Evolutionary conservation across 768 basidiomycete species (phyloP), one percentile per base, ranked within the genome.

Genomic region (Auriscalpium vulgare): DNA sequence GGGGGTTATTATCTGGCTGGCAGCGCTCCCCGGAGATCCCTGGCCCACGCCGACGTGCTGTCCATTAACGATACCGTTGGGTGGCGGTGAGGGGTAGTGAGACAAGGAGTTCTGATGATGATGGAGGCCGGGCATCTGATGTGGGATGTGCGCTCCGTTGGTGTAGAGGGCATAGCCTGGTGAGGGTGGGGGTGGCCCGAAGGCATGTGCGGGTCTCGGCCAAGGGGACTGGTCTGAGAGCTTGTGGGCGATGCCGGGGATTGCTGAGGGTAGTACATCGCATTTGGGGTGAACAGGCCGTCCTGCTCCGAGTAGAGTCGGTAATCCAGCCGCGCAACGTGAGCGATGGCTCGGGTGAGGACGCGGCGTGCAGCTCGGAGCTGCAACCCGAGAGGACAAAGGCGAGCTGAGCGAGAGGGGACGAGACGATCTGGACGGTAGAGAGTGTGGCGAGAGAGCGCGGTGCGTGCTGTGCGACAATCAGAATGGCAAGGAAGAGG

Each of bases 181-280:
- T 3, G 88, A 88, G 7, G 83, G 86, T 21, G 84, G 82, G 43
- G 79, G 74, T 10, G 67, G 78, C 40, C 65, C 80, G 68, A 76
- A 82, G 68, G 66, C 82, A 65, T 86, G 85, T 13, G 68, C 60
- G 35, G 80, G 70, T 34, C 85, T 78, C 44, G 77, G 73, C 88
- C 88, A 91, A 50, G 84, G 79, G 21, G 79, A 78, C 73, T 85
- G 86, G 73, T 89, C 87, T 62, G 85, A 74, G 62, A 88, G 78
- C 68, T 89, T 89, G 76, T 87, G 87, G 61, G 78, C 74, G 67
- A 90, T 83, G 67, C 82, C 67, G 88, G 88, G 62, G 88, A 89
- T 71, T 88, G 87, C 68, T 88, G 87, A 66, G 87, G 78, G 72
- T 87, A 91, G 75, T 88, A 91, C 87, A 91, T 91, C 59, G 76